Percentiles rank a stretch among this genome's conserved stretches.
phyloP scores from a whole-genome alignment of 2,329 filamentous ascomycete species.

The Acephala macrosclerotiorum region DNA sequence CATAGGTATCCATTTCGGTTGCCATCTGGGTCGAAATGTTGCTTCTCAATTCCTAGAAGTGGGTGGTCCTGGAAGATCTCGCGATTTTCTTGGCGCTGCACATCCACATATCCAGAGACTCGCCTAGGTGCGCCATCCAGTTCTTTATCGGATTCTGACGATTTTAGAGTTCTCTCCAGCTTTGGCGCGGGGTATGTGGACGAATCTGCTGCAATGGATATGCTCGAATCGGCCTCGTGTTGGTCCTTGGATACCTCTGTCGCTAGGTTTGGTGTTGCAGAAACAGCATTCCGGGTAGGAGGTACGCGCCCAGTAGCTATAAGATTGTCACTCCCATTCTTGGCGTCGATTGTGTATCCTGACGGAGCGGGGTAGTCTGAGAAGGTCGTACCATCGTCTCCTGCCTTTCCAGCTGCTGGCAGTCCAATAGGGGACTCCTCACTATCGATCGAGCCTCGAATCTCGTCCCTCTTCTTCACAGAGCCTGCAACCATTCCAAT shows the following conservation, averaged over 20 bases:
- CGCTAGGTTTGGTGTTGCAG: not conserved
- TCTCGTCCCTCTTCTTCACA: constrained; percentile 46
- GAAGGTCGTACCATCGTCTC: not conserved
- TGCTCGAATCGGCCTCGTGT: not conserved
- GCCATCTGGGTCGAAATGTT: constrained; percentile 66
- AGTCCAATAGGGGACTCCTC: too few species aligned
- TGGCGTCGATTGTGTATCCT: not conserved
- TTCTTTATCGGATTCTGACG: constrained; percentile 1
- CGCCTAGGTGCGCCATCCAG: not conserved
- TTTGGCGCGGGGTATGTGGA: not conserved
- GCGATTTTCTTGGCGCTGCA: constrained; percentile 38
- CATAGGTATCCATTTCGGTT: constrained; percentile 85
- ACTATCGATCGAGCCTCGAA: not conserved
- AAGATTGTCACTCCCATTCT: not conserved
- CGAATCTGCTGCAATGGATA: not conserved
- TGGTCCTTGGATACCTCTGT: not conserved
- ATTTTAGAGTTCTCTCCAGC: not conserved
- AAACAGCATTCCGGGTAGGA: not conserved
- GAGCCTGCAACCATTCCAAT: constrained; percentile 81
- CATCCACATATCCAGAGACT: not conserved
- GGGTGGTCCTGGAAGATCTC: constrained; percentile 72
- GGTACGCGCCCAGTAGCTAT: not conserved
- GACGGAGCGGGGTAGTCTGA: not conserved
- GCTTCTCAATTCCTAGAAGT: constrained; percentile 69
- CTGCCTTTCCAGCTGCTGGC: too few species aligned